A percentile compares a stretch with the other conserved stretches of the same genome.
These are phyloP conservation scores for Solanum boliviense DNA, from an alignment of 257 asterid species.

Conservation along the genomic window DNA sequence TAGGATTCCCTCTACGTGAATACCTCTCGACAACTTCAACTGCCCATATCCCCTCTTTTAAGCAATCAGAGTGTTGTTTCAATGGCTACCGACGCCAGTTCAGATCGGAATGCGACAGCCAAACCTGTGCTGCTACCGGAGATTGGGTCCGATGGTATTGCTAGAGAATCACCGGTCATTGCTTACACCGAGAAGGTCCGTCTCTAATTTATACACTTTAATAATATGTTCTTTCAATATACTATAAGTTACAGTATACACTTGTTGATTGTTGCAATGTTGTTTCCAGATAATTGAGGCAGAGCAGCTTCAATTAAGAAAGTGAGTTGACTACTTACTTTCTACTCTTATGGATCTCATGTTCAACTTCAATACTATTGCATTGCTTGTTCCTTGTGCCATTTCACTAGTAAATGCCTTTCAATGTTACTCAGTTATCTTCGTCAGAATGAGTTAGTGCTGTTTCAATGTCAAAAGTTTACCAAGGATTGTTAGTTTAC, in stretches of 20 bases:
- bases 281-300: slow-evolving; percentile 57
- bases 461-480: background rate
- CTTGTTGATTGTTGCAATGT: background rate
- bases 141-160: slow-evolving; percentile 92
- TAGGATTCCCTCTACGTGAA: background rate
- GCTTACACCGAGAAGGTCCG: slow-evolving; percentile 79
- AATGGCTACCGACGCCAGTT: slow-evolving; percentile 30
- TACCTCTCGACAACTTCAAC: background rate
- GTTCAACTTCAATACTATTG: background rate
- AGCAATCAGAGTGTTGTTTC: background rate
- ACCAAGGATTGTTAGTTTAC: background rate
- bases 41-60: background rate
- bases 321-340: slow-evolving; percentile 37
- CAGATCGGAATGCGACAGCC: slow-evolving; percentile 29
- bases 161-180: slow-evolving; percentile 65
- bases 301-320: slow-evolving; percentile 86
- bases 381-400: background rate
- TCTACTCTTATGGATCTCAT: background rate
- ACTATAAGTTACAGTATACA: background rate
- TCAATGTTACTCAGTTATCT: background rate
- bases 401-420: background rate
- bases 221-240: background rate
- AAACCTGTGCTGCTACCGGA: slow-evolving; percentile 36
- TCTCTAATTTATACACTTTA: background rate
- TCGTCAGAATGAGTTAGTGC: background rate